Conservation (phyloP, 192 early-diverging fungal genomes). For the Entomortierella beljakovae region DNA sequence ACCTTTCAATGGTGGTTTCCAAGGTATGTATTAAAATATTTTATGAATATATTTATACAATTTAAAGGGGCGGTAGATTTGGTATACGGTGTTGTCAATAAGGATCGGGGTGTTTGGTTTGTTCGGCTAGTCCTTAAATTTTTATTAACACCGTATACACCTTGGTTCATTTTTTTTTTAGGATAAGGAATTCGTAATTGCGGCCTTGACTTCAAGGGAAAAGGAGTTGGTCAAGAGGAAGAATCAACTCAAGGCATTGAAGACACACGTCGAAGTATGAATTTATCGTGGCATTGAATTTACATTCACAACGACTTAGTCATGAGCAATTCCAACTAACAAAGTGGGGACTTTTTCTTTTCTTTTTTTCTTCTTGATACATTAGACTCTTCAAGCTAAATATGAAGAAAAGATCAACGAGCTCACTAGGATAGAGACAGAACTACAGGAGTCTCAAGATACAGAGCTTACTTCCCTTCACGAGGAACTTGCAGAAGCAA, state of each 20-base stretch:
- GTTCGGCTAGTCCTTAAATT: too few relatives aligned
- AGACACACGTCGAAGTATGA: slow-evolving; percentile 28
- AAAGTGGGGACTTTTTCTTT: too few relatives aligned
- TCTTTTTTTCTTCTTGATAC: not conserved
- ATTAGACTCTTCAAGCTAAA: slow-evolving; percentile 22
- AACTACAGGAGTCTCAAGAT: slow-evolving; percentile 11
- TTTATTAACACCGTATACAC: not conserved
- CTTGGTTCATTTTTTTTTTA: slow-evolving; percentile 7
- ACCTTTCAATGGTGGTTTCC: slow-evolving; percentile 15
- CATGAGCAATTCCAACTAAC: too few relatives aligned
- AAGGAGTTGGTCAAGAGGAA: slow-evolving; percentile 30
- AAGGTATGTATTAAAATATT: too few relatives aligned
- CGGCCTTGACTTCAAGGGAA: slow-evolving; percentile 23
- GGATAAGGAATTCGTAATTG: slow-evolving; percentile 26
- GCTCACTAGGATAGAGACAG: not conserved
- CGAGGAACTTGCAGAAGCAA: slow-evolving; percentile 1
- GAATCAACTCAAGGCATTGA: slow-evolving; percentile 31
- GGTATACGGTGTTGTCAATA: too few relatives aligned
- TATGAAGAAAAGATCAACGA: slow-evolving; percentile 22
- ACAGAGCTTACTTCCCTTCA: slow-evolving; percentile 6
- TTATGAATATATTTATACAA: too few relatives aligned
- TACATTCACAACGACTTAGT: not conserved
- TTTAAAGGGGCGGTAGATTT: too few relatives aligned
- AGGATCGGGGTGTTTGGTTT: too few relatives aligned
- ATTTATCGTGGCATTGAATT: not conserved